Conservation (phyloP, 139 green algal genomes). For the Chlorella sp. region DNA sequence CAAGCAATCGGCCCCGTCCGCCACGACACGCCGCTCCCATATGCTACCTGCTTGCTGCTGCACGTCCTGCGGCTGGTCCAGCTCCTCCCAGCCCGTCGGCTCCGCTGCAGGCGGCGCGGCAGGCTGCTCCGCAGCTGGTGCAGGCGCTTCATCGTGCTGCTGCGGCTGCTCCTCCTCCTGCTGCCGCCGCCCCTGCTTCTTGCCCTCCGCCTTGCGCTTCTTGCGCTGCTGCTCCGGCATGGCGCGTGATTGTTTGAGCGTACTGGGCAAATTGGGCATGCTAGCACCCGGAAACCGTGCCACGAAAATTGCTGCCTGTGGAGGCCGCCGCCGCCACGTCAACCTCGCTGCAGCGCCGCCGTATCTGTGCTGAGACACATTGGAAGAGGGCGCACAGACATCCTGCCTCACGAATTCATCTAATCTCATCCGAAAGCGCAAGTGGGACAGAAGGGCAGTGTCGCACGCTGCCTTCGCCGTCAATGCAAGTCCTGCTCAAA, state of each 20-base stretch:
- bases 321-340: background rate
- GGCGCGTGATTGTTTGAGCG: background rate
- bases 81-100: slow-evolving; percentile 37
- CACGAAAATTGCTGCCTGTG: background rate
- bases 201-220: slow-evolving; percentile 9
- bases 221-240: slow-evolving; percentile 11
- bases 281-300: background rate
- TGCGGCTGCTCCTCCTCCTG: background rate
- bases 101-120: background rate
- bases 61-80: slow-evolving; percentile 31
- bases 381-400: too few species aligned
- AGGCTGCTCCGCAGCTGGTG: background rate
- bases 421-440: too few species aligned
- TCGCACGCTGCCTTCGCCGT: too few species aligned
- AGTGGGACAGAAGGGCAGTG: too few species aligned
- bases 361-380: background rate
- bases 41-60: slow-evolving; percentile 31
- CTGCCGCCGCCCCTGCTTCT: background rate
- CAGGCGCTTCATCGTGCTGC: background rate
- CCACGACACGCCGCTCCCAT: background rate
- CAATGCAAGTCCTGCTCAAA: too few species aligned
- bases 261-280: background rate
- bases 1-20: background rate
- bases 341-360: too few species aligned
- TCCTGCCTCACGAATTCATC: too few species aligned